These are phyloP conservation scores for Platanthera guangdongensis DNA, from an alignment of 106 monocot species.

Conservation along the genomic window DNA sequence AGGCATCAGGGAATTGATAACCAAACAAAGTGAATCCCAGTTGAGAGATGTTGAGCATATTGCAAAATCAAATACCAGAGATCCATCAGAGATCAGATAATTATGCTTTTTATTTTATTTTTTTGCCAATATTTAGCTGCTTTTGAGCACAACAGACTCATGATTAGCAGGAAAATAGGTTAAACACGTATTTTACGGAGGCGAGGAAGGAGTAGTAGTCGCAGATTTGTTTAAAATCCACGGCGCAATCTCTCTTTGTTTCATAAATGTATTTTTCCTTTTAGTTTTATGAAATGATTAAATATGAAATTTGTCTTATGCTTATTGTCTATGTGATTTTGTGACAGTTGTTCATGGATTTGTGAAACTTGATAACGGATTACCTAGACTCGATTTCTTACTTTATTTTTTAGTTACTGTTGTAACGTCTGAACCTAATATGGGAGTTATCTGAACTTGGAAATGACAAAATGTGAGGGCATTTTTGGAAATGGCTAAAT, in stretches of 20 bases:
- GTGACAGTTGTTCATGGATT: no score
- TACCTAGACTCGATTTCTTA: no score
- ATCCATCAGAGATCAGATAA: slow-evolving; percentile 8
- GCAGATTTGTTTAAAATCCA: background rate
- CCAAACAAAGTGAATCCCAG: slow-evolving; percentile 23
- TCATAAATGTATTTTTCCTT: background rate
- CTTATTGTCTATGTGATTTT: no score
- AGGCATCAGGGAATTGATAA: slow-evolving; percentile 46
- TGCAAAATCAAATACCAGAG: slow-evolving; percentile 9
- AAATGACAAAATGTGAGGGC: no score
- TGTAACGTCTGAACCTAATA: no score
- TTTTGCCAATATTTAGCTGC: slow-evolving; percentile 29
- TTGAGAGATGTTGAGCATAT: slow-evolving; percentile 2
- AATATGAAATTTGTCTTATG: no score
- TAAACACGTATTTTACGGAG: background rate
- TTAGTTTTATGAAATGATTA: background rate
- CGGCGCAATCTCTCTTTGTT: background rate
- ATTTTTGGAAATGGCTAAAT: no score
- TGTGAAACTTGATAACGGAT: no score
- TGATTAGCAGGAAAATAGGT: background rate
- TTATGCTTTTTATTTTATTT: background rate
- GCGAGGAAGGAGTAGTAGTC: background rate
- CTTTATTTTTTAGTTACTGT: no score
- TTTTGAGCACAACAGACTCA: background rate
- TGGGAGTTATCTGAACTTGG: no score